Conservation (phyloP, 75 land plant genomes). For the Larix kaempferi region DNA sequence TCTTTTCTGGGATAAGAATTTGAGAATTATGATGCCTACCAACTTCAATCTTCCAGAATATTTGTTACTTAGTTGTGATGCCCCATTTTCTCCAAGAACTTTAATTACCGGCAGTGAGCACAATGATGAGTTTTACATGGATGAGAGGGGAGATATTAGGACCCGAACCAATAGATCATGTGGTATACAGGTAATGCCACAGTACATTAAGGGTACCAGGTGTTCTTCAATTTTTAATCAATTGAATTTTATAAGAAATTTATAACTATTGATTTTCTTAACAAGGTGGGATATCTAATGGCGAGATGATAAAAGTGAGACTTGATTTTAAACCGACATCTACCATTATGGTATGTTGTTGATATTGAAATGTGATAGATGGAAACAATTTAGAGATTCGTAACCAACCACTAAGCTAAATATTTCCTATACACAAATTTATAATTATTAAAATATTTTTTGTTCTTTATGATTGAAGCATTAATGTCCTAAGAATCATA, state of each 20-base stretch:
- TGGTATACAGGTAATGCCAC: slow-evolving; percentile 27
- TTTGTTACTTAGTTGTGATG: too few relatives aligned
- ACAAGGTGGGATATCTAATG: slow-evolving; percentile 52
- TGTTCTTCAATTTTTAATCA: too few relatives aligned
- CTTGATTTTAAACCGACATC: slow-evolving; percentile 46
- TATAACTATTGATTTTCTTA: too few relatives aligned
- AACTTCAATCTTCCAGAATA: too few relatives aligned
- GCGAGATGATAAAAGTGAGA: slow-evolving; percentile 40
- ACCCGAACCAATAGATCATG: slow-evolving; percentile 69
- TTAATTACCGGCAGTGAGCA: slow-evolving; percentile 87
- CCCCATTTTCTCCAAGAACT: too few relatives aligned
- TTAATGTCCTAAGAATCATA: neutral
- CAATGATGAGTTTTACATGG: slow-evolving; percentile 85
- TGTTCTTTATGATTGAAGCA: neutral
- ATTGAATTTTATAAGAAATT: too few relatives aligned
- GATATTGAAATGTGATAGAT: neutral
- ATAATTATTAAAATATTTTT: neutral
- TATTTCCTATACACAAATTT: neutral
- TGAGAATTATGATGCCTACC: too few relatives aligned
- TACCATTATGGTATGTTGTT: slow-evolving; percentile 56
- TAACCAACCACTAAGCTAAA: neutral
- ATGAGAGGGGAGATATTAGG: slow-evolving; percentile 30
- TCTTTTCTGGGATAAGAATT: too few relatives aligned
- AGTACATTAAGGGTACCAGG: too few relatives aligned
- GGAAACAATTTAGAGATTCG: too few relatives aligned